Conservation (phyloP, 176 grass and related monocot species). For the Carex littledalei region DNA sequence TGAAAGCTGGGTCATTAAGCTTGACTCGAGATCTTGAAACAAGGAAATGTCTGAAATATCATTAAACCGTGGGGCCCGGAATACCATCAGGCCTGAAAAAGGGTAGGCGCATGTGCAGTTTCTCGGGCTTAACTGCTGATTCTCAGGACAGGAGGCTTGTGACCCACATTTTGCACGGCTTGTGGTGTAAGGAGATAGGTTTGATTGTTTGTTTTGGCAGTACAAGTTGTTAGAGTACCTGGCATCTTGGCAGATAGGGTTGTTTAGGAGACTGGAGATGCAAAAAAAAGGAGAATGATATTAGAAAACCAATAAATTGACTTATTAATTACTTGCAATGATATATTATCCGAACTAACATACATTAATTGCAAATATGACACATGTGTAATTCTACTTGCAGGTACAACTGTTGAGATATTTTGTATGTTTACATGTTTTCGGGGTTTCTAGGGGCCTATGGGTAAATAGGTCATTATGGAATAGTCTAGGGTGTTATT, state of each 20-base stretch:
- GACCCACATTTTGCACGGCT: slow-evolving; percentile 35
- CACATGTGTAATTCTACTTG: too few relatives aligned
- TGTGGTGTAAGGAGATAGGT: slow-evolving; percentile 37
- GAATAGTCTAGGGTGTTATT: too few relatives aligned
- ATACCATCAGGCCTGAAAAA: slow-evolving; percentile 47
- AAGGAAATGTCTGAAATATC: slow-evolving; percentile 25
- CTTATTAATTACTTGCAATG: too few relatives aligned
- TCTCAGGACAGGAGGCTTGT: slow-evolving; percentile 28
- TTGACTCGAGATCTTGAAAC: slow-evolving; percentile 50
- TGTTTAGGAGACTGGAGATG: slow-evolving; percentile 45
- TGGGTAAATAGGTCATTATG: too few relatives aligned
- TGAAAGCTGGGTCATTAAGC: slow-evolving; percentile 31
- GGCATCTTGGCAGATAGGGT: slow-evolving; percentile 53
- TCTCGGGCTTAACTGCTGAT: slow-evolving; percentile 44
- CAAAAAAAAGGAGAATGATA: background rate
- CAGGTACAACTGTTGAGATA: background rate
- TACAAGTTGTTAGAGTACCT: slow-evolving; percentile 22
- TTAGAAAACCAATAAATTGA: background rate
- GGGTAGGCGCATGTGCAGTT: slow-evolving; percentile 59
- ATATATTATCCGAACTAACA: background rate
- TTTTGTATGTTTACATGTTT: too few relatives aligned
- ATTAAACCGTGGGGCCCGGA: slow-evolving; percentile 42
- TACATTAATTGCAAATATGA: background rate
- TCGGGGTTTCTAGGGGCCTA: too few relatives aligned
- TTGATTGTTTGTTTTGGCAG: slow-evolving; percentile 31